phyloP scores from a whole-genome alignment of 148 eudicot species.

The Selenicereus undatus region DNA sequence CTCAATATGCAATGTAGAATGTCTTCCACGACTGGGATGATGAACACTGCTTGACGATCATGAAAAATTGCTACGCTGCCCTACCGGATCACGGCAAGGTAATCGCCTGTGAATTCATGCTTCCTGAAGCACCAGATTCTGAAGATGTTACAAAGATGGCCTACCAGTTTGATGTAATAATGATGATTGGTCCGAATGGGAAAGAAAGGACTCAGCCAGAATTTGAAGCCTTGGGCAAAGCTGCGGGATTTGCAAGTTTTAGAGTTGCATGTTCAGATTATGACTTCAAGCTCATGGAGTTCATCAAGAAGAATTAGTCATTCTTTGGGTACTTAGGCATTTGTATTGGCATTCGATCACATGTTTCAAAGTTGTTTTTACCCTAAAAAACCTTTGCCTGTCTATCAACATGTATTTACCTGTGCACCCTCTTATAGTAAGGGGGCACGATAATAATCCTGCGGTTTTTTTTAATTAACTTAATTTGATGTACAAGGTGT shows the following conservation, averaged over 20 bases:
- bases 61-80: conserved; percentile 23
- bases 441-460: too few relatives aligned
- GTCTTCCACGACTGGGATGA: conserved; percentile 16
- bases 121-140: conserved; percentile 7
- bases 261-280: conserved; percentile 19
- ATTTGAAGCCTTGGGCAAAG: conserved; percentile 20
- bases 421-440: background rate
- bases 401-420: too few relatives aligned
- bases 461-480: too few relatives aligned
- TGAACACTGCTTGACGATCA: conserved; percentile 18
- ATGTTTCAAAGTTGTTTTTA: background rate
- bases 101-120: conserved; percentile 14
- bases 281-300: conserved; percentile 23
- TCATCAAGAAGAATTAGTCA: conserved; percentile 9
- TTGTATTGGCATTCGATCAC: background rate
- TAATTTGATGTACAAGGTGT: too few relatives aligned
- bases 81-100: conserved; percentile 25
- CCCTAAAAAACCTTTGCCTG: background rate
- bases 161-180: conserved; percentile 9
- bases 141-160: conserved; percentile 6
- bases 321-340: background rate
- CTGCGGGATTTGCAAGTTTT: conserved; percentile 19
- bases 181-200: conserved; percentile 16
- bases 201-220: conserved; percentile 24
- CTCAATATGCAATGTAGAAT: background rate